These are phyloP conservation scores for Aspergillus nanangensis DNA, from an alignment of 495 filamentous ascomycete species.

Conservation along the genomic window DNA sequence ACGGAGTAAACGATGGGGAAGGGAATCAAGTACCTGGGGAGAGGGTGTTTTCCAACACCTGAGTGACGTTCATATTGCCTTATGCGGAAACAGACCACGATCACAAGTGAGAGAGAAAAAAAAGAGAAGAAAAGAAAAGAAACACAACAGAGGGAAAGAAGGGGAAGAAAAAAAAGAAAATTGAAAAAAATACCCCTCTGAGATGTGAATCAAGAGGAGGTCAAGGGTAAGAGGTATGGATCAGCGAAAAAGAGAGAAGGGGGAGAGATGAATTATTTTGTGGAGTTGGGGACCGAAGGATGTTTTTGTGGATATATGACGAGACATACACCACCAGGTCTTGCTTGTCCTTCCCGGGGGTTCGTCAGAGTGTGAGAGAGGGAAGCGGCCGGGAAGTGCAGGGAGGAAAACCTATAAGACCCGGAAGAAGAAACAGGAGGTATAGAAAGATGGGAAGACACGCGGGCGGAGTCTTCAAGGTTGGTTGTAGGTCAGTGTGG, in stretches of 20 bases:
- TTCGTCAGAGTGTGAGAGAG: constrained; percentile 10
- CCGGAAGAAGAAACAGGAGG: too few species aligned
- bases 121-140: constrained; percentile 26
- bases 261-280: constrained; percentile 18
- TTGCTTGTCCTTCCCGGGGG: constrained; percentile 27
- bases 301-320: constrained; percentile 41
- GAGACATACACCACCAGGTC: constrained; percentile 35
- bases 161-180: neutral
- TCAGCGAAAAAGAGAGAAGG: constrained; percentile 10
- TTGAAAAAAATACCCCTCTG: constrained; percentile 7
- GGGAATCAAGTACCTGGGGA: constrained; percentile 84
- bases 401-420: too few species aligned
- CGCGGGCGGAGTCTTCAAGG: neutral
- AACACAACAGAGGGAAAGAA: constrained; percentile 18
- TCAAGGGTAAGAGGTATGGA: constrained; percentile 9
- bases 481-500: too few species aligned
- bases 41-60: constrained; percentile 88
- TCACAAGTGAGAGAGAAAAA: constrained; percentile 24
- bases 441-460: neutral
- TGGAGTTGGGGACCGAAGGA: constrained; percentile 25
- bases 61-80: constrained; percentile 68
- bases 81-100: constrained; percentile 19
- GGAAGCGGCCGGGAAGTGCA: constrained; percentile 27
- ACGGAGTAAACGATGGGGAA: too few species aligned
- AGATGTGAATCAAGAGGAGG: constrained; percentile 2